These are phyloP conservation scores for Leccinum sublutescens DNA, from an alignment of 768 basidiomycete species.

Conservation along the genomic window DNA sequence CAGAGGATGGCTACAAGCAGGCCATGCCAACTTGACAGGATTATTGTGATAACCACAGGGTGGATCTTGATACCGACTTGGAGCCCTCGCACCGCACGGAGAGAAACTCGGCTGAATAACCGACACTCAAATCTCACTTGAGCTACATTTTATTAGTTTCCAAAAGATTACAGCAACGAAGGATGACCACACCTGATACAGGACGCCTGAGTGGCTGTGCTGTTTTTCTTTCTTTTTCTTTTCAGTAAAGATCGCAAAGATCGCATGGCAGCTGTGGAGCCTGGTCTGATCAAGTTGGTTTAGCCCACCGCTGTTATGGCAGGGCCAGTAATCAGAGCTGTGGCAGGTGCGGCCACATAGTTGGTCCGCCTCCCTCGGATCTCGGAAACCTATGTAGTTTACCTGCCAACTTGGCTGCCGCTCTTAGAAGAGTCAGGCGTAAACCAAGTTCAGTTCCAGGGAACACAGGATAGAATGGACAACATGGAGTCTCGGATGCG, in stretches of 20 bases:
- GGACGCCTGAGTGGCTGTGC: neutral
- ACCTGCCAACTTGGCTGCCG: neutral
- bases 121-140: neutral
- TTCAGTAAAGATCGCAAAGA: neutral
- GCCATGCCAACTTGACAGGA: conserved; percentile 2
- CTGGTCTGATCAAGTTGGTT: neutral
- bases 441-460: neutral
- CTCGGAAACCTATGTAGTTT: neutral
- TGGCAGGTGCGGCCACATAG: neutral
- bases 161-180: neutral
- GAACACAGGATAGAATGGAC: conserved; percentile 3
- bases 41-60: conserved; percentile 18
- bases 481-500: neutral
- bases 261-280: conserved; percentile 2
- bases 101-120: neutral
- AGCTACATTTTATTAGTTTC: neutral
- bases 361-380: neutral
- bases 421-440: neutral
- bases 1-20: conserved; percentile 14
- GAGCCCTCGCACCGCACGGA: neutral
- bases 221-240: too few relatives aligned
- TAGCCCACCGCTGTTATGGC: neutral
- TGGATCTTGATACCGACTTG: conserved; percentile 9
- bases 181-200: neutral
- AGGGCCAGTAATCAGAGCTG: neutral